phyloP scores from a whole-genome alignment of 2,329 filamentous ascomycete species.

The Paraphaeosphaeria sporulosa region DNA sequence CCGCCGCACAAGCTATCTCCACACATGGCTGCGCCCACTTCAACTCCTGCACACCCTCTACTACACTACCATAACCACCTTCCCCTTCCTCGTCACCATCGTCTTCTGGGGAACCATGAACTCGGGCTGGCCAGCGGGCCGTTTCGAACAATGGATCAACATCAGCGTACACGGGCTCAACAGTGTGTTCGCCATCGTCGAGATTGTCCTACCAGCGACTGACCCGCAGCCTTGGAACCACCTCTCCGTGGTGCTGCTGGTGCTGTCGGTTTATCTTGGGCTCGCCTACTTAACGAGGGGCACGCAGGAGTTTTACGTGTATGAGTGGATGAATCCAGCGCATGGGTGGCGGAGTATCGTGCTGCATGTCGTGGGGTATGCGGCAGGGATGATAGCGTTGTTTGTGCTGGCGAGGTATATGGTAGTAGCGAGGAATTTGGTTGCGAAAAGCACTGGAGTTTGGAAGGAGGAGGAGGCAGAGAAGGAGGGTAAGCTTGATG shows the following conservation, averaged over 20 bases:
- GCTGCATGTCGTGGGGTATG: not conserved
- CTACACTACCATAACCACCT: not conserved
- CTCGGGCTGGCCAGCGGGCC: not conserved
- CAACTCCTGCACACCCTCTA: not conserved
- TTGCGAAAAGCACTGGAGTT: not conserved
- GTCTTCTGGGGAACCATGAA: constrained; percentile 1
- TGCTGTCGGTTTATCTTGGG: not conserved
- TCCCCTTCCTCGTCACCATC: constrained; percentile 6
- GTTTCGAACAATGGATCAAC: constrained; percentile 7
- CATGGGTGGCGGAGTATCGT: constrained; percentile 1
- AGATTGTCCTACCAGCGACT: not conserved
- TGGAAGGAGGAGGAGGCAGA: not conserved
- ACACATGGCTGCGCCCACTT: not conserved
- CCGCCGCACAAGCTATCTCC: not conserved
- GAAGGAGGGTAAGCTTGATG: not conserved
- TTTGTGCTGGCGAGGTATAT: not conserved
- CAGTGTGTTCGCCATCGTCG: not conserved
- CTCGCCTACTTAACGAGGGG: constrained; percentile 1
- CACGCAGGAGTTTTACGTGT: constrained; percentile 5
- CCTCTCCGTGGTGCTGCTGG: not conserved
- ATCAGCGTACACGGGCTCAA: not conserved
- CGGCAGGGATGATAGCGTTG: not conserved
- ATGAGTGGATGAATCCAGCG: constrained; percentile 6
- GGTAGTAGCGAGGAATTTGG: not conserved
- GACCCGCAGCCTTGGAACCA: not conserved